phyloP scores from a whole-genome alignment of 441 rosid species.

The Hypseocharis bilobata region DNA sequence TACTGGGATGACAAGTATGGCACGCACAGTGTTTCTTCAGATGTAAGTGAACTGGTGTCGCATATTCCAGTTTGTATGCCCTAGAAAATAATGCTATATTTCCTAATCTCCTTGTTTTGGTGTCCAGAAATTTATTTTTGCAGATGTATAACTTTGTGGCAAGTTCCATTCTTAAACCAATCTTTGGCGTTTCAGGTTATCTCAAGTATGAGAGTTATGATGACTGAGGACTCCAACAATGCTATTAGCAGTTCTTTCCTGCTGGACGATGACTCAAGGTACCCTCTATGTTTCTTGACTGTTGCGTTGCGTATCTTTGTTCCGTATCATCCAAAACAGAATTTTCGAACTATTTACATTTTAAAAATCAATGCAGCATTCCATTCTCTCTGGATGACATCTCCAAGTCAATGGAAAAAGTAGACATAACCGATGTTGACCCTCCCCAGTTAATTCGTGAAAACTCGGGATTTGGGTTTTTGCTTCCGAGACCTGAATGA shows the following conservation, averaged over 20 bases:
- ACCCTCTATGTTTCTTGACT: not conserved
- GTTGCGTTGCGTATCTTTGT: not conserved
- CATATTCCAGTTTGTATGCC: conserved; percentile 40
- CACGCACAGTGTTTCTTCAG: conserved; percentile 80
- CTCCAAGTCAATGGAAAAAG: conserved; percentile 86
- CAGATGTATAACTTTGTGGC: conserved; percentile 1
- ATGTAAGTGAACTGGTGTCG: conserved; percentile 37
- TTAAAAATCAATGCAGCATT: conserved; percentile 48
- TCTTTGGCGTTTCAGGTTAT: conserved; percentile 45
- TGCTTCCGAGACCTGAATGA: conserved; percentile 50
- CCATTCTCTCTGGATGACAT: conserved; percentile 94
- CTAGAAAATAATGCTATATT: conserved; percentile 74
- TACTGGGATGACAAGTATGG: conserved; percentile 99
- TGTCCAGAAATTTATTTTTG: not conserved
- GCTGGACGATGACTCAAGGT: conserved; percentile 96
- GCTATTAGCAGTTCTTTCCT: conserved; percentile 94
- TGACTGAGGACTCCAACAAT: conserved; percentile 97
- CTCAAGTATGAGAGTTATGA: conserved; percentile 83
- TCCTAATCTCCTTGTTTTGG: conserved; percentile 71
- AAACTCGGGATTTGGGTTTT: conserved; percentile 84
- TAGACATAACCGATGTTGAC: conserved; percentile 73
- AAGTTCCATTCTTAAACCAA: no score
- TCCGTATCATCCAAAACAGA: not conserved
- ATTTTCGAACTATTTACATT: not conserved
- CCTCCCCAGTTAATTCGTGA: conserved; percentile 85